Base-by-base conservation (phyloP, 352 stramenopile species). In the Pythium aristosporum region DNA sequence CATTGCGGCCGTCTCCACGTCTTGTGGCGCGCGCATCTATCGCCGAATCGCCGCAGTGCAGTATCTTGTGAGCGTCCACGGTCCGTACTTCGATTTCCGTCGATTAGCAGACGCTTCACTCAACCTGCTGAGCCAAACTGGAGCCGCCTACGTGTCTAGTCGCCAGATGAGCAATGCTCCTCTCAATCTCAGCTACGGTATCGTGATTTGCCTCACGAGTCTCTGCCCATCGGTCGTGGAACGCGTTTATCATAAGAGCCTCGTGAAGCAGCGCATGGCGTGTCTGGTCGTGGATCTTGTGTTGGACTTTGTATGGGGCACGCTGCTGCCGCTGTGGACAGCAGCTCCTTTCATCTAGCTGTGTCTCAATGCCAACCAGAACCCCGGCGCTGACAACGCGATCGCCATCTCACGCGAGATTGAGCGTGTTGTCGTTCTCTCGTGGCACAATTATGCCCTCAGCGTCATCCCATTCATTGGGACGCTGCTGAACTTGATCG, bases 281-380 rank as follows among this genome's bases (percentile, higher is more conserved):
- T 52, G 52, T 7, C 2, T 62, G 32, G 18, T 68, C 4, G 15
- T 25, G 1, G 61, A 68, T 48, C 21, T 62, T 8, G 21, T 57
- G 30, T n/a, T 68, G 1, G 61, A 68, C 18, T 68, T 62, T 57
- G 43, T 56, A 2, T 68, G 61, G 61, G 61, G 61, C 1, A 44
- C 52, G 0, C 28, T 68, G 16, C 23, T 68, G 42, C 61, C 68
- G 5, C 32, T 75, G 23, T 44, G 59, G 50, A 57, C 69, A 50
- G 69, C 67, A 43, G n/a, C 63, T 30, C 64, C 68, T n/a, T 57
- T 69, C 32, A 20, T 60, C 7, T 16, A 32, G 30, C 37, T 55
- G 3, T 67, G 55, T n/a, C n/a, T n/a, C n/a, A n/a, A n/a, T n/a
- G n/a, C n/a, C 30, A 32, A 41, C 20, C 11, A 50, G 3, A 39